Evolutionary conservation across 805 yeast species (phyloP), one percentile per base, ranked within the genome.

Genomic region (Yarrowia sp.): DNA sequence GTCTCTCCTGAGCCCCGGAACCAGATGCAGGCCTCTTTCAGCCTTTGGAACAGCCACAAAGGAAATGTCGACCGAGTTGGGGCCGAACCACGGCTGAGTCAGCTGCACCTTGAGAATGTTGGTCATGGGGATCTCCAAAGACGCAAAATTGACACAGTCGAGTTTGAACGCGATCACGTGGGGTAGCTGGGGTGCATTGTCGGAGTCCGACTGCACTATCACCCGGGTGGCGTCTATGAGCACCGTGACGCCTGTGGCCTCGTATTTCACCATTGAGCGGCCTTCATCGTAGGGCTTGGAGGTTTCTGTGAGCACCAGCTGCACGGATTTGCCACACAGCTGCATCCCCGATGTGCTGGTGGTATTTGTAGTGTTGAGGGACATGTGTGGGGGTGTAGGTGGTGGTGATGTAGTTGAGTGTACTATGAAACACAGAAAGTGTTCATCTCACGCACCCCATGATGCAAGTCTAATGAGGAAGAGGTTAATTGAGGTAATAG

Each of bases 61-160:
- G 8, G 42, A 19, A n/a, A 61, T 15, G 19, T 61, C 53, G 17
- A 61, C 55, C 24, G 53, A 36, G 63, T 78, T 74, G 19, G 80
- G 79, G 3, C 80, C 80, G 33, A 77, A 71, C 78, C 78, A 78
- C 9, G 80, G 80, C 72, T 76, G 77, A 10, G 71, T 69, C 17
- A 77, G 58, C 39, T 66, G 52, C 33, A 71, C 68, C 30, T 71
- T 70, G 36, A 67, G 70, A 36, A 75, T 63, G 10, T 69, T 52
- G 14, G 65, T 52, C 17, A 77, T 56, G 3, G 75, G 74, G n/a
- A 76, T 69, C 9, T 63, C 53, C 8, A 73, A 33, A 2, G 68
- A 49, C 36, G 64, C 61, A 60, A 78, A 76, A 36, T 69, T 68
- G 38, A 20, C 46, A 20, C 24, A 12, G 39, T 46, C 66, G 14